Conservation (phyloP, 2,329 filamentous ascomycete genomes). For the Camptophora hylomeconis region DNA sequence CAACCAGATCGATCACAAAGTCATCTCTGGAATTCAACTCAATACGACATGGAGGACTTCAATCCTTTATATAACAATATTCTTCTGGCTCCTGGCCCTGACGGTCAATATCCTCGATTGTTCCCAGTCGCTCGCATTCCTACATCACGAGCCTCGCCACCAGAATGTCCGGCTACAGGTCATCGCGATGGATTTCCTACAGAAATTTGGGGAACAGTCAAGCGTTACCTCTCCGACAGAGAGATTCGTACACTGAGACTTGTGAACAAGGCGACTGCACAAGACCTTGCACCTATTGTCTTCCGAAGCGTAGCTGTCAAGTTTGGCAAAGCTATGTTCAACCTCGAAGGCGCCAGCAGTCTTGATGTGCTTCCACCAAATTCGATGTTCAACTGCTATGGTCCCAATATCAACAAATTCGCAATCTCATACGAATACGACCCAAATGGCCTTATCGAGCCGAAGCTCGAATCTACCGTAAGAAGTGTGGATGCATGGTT, state of each 20-base stretch:
- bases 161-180: too few species aligned
- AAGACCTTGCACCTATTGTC: constrained; percentile 42
- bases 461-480: constrained; percentile 44
- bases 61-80: too few species aligned
- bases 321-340: constrained; percentile 49
- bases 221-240: constrained; percentile 40
- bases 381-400: constrained; percentile 50
- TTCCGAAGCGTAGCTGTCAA: constrained; percentile 53
- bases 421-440: constrained; percentile 58
- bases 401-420: constrained; percentile 48
- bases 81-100: too few species aligned
- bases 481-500: constrained; percentile 46
- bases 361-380: constrained; percentile 24
- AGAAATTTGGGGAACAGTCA: constrained; percentile 50
- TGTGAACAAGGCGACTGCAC: constrained; percentile 47
- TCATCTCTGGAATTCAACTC: too few species aligned
- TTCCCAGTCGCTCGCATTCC: too few species aligned
- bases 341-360: constrained; percentile 22
- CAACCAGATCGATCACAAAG: too few species aligned
- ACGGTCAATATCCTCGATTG: too few species aligned
- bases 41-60: too few species aligned
- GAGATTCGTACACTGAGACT: constrained; percentile 50
- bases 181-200: too few species aligned
- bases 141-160: too few species aligned
- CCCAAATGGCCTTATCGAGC: constrained; percentile 28